Evolutionary conservation across 768 basidiomycete species (phyloP), one percentile per base, ranked within the genome.

Genomic region (Boletus sp.): DNA sequence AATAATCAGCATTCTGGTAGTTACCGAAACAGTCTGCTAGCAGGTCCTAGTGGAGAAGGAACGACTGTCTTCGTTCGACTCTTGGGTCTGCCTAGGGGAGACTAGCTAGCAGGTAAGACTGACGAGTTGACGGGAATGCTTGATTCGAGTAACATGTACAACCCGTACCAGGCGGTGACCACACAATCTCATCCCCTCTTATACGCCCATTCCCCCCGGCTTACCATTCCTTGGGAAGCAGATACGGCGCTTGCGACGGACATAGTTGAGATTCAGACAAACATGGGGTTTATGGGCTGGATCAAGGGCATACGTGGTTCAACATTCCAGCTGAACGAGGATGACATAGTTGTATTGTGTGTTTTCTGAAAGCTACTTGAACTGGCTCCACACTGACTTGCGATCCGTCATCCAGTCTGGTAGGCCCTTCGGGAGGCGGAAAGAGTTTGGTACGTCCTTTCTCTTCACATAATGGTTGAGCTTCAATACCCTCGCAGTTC

Each of bases 401-500:
- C 12, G n/a, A 15, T 40, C 7, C 35, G 15, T 20, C 10, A 20
- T 45, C 10, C 29, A 68, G 66, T 36, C 18, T 62, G 10, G 52
- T 65, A 1, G 64, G 65, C 14, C 65, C 65, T 44, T 52, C 65
- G 0, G 65, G 59, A 17, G 29, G 52, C 5, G 65, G 65, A 42
- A 66, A 67, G 55, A 67, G 57, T 41, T 20, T 5, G 48, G 65
- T 66, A 62, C n/a, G 56, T 8, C 14, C 12, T 15, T 44, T 14
- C 5, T 10, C 17, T 58, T 29, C 32, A 8, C n/a, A 9, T 14
- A 5, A 9, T 4, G 11, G 5, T 9, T 8, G 15, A 40, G 3
- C 42, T 9, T 51, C 18, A 45, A 52, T 6, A 1, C 10, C 7
- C 8, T 37, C 8, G 6, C 17, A 66, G 65, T 66, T 66, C 44